A percentile compares a stretch with the other conserved stretches of the same genome.
Evolutionary conservation across 495 filamentous ascomycete genomes (phyloP).

Genomic region (Peziza echinospora): DNA sequence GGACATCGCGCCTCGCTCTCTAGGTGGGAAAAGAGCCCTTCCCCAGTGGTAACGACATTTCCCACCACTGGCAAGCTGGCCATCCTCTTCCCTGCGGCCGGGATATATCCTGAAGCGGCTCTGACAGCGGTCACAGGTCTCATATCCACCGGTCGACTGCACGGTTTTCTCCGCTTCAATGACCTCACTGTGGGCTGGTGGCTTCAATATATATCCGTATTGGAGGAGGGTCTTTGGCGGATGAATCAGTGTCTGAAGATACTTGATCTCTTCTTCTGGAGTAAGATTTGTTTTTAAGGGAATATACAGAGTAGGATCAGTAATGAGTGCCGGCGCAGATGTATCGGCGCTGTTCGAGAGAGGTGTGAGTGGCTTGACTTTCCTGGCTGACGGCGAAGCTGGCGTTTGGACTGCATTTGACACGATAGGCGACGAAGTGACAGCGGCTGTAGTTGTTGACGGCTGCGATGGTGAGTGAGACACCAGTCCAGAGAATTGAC

Average conservation of each 20-base stretch:
- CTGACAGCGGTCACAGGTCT: conserved; percentile 70
- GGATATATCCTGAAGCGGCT: conserved; percentile 83
- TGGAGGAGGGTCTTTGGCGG: conserved; percentile 35
- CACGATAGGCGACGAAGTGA: neutral
- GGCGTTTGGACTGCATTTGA: neutral
- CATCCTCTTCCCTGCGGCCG: conserved; percentile 58
- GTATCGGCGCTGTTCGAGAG: no score
- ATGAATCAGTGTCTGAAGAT: conserved; percentile 37
- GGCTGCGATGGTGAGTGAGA: neutral
- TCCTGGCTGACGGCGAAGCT: no score
- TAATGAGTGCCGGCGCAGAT: no score
- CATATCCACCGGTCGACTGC: conserved; percentile 47
- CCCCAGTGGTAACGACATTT: conserved; percentile 58
- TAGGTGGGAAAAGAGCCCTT: conserved; percentile 32
- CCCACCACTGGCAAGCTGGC: conserved; percentile 53
- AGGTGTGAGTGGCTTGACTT: conserved; percentile 16
- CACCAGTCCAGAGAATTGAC: neutral
- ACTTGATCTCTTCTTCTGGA: conserved; percentile 40
- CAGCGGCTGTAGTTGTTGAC: neutral
- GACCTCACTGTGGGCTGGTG: conserved; percentile 39
- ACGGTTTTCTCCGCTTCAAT: conserved; percentile 40
- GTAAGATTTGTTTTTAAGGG: conserved; percentile 41
- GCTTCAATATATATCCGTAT: conserved; percentile 51
- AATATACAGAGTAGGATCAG: neutral
- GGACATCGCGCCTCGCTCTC: conserved; percentile 26